These are phyloP conservation scores for Punctularia strigosozonata DNA, from an alignment of 768 basidiomycete genomes.

Conservation along the genomic window DNA sequence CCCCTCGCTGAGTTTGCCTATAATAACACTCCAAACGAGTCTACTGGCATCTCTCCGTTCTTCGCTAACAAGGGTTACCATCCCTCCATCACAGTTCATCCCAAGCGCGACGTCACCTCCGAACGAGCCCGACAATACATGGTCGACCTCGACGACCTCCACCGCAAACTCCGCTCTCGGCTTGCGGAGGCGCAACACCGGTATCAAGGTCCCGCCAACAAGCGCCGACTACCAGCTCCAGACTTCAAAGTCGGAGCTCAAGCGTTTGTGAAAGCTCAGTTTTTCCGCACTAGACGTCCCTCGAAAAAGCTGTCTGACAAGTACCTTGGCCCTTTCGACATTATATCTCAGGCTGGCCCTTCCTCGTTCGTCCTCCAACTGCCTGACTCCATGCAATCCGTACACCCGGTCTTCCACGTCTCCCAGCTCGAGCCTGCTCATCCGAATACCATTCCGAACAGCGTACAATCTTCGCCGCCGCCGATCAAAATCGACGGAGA, in stretches of 20 bases:
- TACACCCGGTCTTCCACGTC: slow-evolving; percentile 11
- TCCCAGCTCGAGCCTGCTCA: slow-evolving; percentile 10
- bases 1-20: slow-evolving; percentile 21
- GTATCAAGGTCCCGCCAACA: not conserved
- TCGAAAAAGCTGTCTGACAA: slow-evolving; percentile 14
- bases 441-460: slow-evolving; percentile 7
- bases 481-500: slow-evolving; percentile 6
- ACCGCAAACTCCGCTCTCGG: slow-evolving; percentile 8
- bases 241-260: slow-evolving; percentile 11
- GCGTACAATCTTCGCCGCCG: slow-evolving; percentile 6
- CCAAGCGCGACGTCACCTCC: slow-evolving; percentile 6
- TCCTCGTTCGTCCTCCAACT: slow-evolving; percentile 11
- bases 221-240: not conserved
- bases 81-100: not conserved
- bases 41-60: slow-evolving; percentile 22
- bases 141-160: slow-evolving; percentile 11
- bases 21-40: slow-evolving; percentile 16
- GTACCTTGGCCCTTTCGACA: slow-evolving; percentile 16
- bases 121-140: slow-evolving; percentile 11
- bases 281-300: slow-evolving; percentile 9
- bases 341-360: slow-evolving; percentile 9
- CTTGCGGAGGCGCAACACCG: slow-evolving; percentile 6
- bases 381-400: slow-evolving; percentile 12
- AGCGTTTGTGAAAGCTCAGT: slow-evolving; percentile 13
- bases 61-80: slow-evolving; percentile 16